Evolutionary conservation across 352 stramenopile genomes (phyloP).

Genomic region (Pythium phragmiticola): DNA sequence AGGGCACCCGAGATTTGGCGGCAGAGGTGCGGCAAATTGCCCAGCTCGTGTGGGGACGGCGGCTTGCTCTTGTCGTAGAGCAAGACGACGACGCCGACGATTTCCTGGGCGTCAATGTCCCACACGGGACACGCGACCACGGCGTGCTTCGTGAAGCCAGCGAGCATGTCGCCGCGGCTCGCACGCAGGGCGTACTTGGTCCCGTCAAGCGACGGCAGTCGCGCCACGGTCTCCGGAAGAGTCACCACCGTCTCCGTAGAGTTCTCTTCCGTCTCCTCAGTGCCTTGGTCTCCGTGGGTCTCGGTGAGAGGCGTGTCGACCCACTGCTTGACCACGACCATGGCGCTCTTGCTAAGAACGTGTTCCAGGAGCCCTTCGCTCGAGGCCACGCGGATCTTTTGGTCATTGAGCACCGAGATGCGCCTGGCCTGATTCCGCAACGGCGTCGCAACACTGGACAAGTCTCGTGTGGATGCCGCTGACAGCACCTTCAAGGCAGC

Average conservation of each 20-base stretch:
- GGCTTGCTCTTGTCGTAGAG: slow-evolving; percentile 39
- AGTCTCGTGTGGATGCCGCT: not conserved
- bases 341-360: slow-evolving; percentile 42
- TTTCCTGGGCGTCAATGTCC: slow-evolving; percentile 55
- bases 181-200: slow-evolving; percentile 38
- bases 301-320: slow-evolving; percentile 27
- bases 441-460: slow-evolving; percentile 7
- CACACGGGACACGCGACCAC: slow-evolving; percentile 72
- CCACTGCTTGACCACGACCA: slow-evolving; percentile 59
- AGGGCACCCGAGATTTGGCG: slow-evolving; percentile 70
- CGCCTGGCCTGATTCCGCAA: slow-evolving; percentile 36
- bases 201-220: slow-evolving; percentile 5
- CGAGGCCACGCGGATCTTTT: slow-evolving; percentile 48
- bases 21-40: slow-evolving; percentile 58
- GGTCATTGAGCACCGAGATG: slow-evolving; percentile 60
- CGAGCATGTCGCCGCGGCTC: slow-evolving; percentile 37
- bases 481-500: not conserved
- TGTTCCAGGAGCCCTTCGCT: slow-evolving; percentile 61
- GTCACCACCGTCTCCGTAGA: no score
- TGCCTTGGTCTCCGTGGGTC: slow-evolving; percentile 2
- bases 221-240: not conserved
- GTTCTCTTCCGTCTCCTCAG: not conserved
- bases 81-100: slow-evolving; percentile 68
- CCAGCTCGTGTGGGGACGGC: slow-evolving; percentile 39
- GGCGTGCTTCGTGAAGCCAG: slow-evolving; percentile 58